Percentiles rank a stretch among this genome's conserved stretches.
These are phyloP conservation scores for Artomyces pyxidatus DNA, from an alignment of 768 basidiomycete species.

Conservation along the genomic window DNA sequence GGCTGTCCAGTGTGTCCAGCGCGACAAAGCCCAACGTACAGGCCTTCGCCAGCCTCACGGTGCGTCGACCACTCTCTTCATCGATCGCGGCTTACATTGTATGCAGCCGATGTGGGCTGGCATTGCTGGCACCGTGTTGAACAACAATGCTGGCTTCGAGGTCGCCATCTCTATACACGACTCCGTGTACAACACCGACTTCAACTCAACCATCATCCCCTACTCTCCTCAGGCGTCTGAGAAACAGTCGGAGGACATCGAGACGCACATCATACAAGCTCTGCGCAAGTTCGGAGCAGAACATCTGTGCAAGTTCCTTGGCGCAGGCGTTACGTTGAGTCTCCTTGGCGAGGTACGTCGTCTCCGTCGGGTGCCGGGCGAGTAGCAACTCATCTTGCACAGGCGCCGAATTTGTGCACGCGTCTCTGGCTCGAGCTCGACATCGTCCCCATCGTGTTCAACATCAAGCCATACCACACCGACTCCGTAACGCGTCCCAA, in stretches of 20 bases:
- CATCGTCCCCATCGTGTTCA: slow-evolving; percentile 79
- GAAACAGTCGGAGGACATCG: slow-evolving; percentile 53
- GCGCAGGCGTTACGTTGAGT: slow-evolving; percentile 66
- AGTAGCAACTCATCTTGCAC: slow-evolving; percentile 16
- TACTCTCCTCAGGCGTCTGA: slow-evolving; percentile 44
- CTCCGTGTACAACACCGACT: slow-evolving; percentile 80
- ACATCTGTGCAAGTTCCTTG: slow-evolving; percentile 82
- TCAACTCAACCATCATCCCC: slow-evolving; percentile 47
- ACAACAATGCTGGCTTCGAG: slow-evolving; percentile 56
- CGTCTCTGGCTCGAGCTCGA: slow-evolving; percentile 78
- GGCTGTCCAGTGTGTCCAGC: slow-evolving; percentile 52
- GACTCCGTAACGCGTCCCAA: slow-evolving; percentile 74
- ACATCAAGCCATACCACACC: slow-evolving; percentile 77
- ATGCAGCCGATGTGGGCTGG: slow-evolving; percentile 86
- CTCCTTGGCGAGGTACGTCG: slow-evolving; percentile 58
- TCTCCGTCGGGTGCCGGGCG: too few species aligned
- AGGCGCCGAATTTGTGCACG: slow-evolving; percentile 79
- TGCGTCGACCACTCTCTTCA: slow-evolving; percentile 28
- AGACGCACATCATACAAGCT: slow-evolving; percentile 52
- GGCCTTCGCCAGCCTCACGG: slow-evolving; percentile 57
- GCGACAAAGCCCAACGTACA: slow-evolving; percentile 46
- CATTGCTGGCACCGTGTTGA: slow-evolving; percentile 54
- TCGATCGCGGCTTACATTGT: slow-evolving; percentile 17
- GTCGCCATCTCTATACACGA: slow-evolving; percentile 78
- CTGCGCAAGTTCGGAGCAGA: slow-evolving; percentile 65